Conservation (phyloP, 352 stramenopile genomes). For the Phytophthora lateralis region DNA sequence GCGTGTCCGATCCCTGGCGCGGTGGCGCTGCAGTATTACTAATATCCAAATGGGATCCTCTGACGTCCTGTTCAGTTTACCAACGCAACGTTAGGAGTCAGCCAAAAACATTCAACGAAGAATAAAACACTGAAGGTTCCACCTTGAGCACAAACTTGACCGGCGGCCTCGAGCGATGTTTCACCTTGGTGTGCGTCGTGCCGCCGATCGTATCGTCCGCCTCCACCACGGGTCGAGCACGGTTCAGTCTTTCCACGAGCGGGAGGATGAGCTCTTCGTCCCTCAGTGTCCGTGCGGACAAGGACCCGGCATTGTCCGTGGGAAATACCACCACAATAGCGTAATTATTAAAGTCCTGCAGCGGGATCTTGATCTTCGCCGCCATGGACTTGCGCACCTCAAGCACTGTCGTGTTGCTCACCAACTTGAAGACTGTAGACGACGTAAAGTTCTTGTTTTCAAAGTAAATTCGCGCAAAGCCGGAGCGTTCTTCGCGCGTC, state of each 20-base stretch:
- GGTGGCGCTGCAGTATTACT: conserved; percentile 48
- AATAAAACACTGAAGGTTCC: conserved; percentile 4
- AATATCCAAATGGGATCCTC: conserved; percentile 70
- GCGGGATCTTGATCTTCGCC: conserved; percentile 80
- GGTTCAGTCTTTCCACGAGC: conserved; percentile 73
- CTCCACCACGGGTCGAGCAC: conserved; percentile 45
- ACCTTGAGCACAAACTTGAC: conserved; percentile 89
- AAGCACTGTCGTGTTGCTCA: conserved; percentile 66
- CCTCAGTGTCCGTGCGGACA: conserved; percentile 73
- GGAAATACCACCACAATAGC: conserved; percentile 84
- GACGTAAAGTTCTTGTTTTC: conserved; percentile 84
- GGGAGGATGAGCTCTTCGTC: conserved; percentile 82
- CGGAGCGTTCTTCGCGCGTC: conserved; percentile 59
- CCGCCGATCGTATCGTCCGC: conserved; percentile 52
- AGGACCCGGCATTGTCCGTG: conserved; percentile 55
- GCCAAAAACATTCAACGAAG: not conserved
- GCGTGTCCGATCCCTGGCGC: conserved; percentile 38
- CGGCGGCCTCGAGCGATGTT: conserved; percentile 62
- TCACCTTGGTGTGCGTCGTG: conserved; percentile 53
- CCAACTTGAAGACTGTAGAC: conserved; percentile 81
- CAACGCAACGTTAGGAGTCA: not conserved
- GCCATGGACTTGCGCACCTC: conserved; percentile 84
- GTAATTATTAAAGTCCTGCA: conserved; percentile 69
- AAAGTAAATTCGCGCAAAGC: conserved; percentile 86
- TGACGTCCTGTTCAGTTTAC: conserved; percentile 52